Base-by-base conservation (phyloP, 2,329 filamentous ascomycete species). In the Paecilomyces sp. region DNA sequence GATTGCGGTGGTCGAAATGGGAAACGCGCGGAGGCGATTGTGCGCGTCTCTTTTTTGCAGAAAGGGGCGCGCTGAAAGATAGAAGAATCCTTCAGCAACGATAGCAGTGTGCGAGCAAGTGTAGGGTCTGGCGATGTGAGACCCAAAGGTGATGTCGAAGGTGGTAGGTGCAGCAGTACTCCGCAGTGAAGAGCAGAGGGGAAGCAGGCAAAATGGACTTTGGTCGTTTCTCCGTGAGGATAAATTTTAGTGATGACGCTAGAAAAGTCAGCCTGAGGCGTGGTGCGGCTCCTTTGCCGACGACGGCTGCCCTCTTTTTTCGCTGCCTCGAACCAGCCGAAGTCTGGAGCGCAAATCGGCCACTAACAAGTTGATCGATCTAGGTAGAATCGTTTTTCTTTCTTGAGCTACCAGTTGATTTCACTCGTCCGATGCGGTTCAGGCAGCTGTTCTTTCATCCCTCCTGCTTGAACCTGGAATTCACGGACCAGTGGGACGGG, bases 1-100 rank as follows among this genome's bases (percentile, higher is more conserved):
- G 83, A 84, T 87, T 85, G 83, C 81, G 79, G 78, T 74, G 71
- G 65, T 66, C 69, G 64, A 65, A 67, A 64, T 60, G 63, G 66
- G 71, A 74, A 73, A 74, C 73, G 74, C 75, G 75, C 75, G 63
- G 70, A 67, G 64, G 57, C 57, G 67, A 62, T 67, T 73, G 74
- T 74, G 75, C 75, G 74, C 74, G 71, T 68, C 71, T 76, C 70
- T 70, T 58, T 22, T 59, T 31, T 62, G 63, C 61, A 63, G 59
- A 64, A 65, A 61, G 60, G 58, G 58, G 66, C 57, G 58, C 58
- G 65, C 64, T 63, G 64, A 64, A 66, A 68, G 62, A 65, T 63
- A 53, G 55, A 56, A 62, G 61, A 33, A 60, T 65, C 62, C 61
- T 68, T 61, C 61, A 65, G 63, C 63, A 55, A 60, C 25, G 56